Conservation (phyloP, 2,329 filamentous ascomycete species). For the Colletotrichum filicis region DNA sequence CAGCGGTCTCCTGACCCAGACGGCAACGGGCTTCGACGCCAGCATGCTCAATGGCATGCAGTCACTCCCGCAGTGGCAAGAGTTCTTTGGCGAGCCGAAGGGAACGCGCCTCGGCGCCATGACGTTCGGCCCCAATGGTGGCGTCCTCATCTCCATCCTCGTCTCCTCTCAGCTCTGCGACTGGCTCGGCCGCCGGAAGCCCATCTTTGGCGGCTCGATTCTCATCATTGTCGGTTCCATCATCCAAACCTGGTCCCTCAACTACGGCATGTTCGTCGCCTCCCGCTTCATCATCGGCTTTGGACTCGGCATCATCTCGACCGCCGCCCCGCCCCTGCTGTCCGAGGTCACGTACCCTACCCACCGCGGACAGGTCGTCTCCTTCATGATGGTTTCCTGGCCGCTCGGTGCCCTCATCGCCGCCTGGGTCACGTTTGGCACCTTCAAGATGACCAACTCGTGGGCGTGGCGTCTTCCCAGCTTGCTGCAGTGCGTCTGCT, state of each 20-base stretch:
- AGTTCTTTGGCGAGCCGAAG: neutral
- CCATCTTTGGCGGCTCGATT: constrained; percentile 41
- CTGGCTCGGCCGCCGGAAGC: constrained; percentile 41
- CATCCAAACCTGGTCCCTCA: constrained; percentile 41
- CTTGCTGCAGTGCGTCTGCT: constrained; percentile 56
- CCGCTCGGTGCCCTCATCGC: constrained; percentile 54
- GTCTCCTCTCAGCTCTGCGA: constrained; percentile 46
- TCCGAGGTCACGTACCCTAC: constrained; percentile 47
- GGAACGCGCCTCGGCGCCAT: neutral
- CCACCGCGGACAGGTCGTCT: constrained; percentile 38
- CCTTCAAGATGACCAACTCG: constrained; percentile 41
- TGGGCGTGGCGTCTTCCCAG: constrained; percentile 71
- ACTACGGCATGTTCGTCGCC: constrained; percentile 42
- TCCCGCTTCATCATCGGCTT: constrained; percentile 46
- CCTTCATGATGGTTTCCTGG: neutral
- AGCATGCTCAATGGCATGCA: constrained; percentile 48
- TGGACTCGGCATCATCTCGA: constrained; percentile 42
- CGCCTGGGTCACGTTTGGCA: constrained; percentile 60
- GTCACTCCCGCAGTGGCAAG: constrained; percentile 44
- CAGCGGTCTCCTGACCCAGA: constrained; percentile 44
- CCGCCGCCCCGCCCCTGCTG: constrained; percentile 45
- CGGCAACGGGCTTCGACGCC: constrained; percentile 45
- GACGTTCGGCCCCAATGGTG: constrained; percentile 11
- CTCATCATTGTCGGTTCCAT: constrained; percentile 43
- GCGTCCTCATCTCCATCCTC: constrained; percentile 44